Percentiles rank a stretch among this genome's conserved stretches.
phyloP scores from a whole-genome alignment of 2,329 filamentous ascomycete species.

The Myriosclerotinia curreyana region DNA sequence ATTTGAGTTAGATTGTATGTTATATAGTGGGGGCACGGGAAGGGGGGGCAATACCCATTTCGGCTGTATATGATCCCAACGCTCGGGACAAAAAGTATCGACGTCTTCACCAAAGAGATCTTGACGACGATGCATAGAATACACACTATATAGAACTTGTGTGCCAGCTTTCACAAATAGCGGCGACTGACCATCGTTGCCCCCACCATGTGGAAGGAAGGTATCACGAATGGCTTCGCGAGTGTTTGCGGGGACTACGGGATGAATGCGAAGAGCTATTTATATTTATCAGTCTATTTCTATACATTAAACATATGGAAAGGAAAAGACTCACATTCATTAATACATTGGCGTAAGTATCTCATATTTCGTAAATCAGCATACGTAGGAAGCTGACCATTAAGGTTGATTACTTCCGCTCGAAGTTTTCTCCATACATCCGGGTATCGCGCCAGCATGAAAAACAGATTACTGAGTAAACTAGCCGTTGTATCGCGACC shows the following conservation, averaged over 20 bases:
- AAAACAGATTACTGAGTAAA: conserved; percentile 41
- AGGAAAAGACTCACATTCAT: conserved; percentile 48
- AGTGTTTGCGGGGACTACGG: conserved; percentile 40
- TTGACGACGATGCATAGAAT: conserved; percentile 41
- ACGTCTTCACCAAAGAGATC: conserved; percentile 42
- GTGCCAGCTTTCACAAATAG: conserved; percentile 33
- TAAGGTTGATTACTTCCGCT: conserved; percentile 34
- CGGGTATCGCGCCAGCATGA: conserved; percentile 31
- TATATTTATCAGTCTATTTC: background rate
- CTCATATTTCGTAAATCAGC: conserved; percentile 50
- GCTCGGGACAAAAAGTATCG: conserved; percentile 43
- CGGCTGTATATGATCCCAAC: conserved; percentile 39
- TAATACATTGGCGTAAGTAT: conserved; percentile 54
- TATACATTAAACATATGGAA: background rate
- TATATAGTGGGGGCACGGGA: background rate
- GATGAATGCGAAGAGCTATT: conserved; percentile 39
- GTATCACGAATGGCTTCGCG: conserved; percentile 29
- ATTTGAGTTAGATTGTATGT: conserved; percentile 35
- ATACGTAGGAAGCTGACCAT: conserved; percentile 44
- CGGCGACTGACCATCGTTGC: conserved; percentile 33
- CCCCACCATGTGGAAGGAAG: conserved; percentile 37
- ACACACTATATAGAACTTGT: conserved; percentile 23
- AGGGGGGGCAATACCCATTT: background rate
- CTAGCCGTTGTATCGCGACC: conserved; percentile 45
- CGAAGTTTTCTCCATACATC: conserved; percentile 38